A percentile compares a stretch with the other conserved stretches of the same genome.
Evolutionary conservation across 2,329 filamentous ascomycete genomes (phyloP).

Genomic region (Ploettnerulaceae sp.): DNA sequence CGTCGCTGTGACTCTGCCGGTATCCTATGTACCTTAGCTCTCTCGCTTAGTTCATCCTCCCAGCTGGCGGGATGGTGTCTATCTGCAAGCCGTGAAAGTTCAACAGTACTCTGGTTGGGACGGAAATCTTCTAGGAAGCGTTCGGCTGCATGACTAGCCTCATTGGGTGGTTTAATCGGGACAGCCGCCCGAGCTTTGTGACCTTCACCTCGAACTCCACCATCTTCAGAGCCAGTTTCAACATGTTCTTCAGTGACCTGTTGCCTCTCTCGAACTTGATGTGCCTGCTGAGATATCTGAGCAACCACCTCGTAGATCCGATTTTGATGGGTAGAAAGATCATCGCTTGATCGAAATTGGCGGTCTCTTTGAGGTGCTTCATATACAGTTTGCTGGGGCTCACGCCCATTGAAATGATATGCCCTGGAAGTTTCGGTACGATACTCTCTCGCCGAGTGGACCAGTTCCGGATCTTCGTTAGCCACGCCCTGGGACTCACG

Average conservation of each 20-base stretch:
- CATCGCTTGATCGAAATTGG: slow-evolving; percentile 15
- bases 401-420: slow-evolving; percentile 19
- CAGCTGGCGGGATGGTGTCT: slow-evolving; percentile 17
- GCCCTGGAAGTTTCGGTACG: slow-evolving; percentile 17
- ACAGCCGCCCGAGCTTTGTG: slow-evolving; percentile 9
- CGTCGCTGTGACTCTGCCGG: slow-evolving; percentile 16
- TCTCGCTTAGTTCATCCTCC: slow-evolving; percentile 20
- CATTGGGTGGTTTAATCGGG: slow-evolving; percentile 17
- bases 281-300: slow-evolving; percentile 30
- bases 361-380: background rate
- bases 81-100: slow-evolving; percentile 7
- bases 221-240: slow-evolving; percentile 37
- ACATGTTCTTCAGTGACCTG: slow-evolving; percentile 20
- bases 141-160: slow-evolving; percentile 36
- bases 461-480: slow-evolving; percentile 20
- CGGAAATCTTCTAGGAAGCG: slow-evolving; percentile 36
- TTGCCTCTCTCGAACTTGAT: slow-evolving; percentile 22
- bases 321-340: slow-evolving; percentile 21
- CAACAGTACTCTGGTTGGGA: slow-evolving; percentile 23
- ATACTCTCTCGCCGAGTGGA: slow-evolving; percentile 11
- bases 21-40: slow-evolving; percentile 15
- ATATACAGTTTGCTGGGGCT: background rate
- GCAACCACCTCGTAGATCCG: slow-evolving; percentile 28
- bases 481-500: slow-evolving; percentile 17
- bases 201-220: slow-evolving; percentile 32